phyloP scores from a whole-genome alignment of 2,329 filamentous ascomycete species.

The Fusarium caatingaense region DNA sequence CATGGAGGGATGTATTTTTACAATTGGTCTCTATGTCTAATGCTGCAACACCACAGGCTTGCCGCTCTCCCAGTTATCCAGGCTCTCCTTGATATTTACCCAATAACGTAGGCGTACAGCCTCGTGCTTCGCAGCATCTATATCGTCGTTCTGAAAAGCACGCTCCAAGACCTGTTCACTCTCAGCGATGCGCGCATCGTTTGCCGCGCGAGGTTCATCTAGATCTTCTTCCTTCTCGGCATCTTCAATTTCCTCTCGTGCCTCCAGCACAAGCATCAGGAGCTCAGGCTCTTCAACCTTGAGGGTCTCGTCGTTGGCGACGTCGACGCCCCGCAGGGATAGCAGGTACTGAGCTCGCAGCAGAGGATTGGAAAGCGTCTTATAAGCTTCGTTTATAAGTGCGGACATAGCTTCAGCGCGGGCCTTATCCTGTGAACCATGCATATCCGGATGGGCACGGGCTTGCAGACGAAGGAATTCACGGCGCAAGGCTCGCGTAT shows the following conservation, averaged over 20 bases:
- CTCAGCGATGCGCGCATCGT: conserved; percentile 72
- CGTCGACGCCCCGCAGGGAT: conserved; percentile 77
- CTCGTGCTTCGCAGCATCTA: conserved; percentile 75
- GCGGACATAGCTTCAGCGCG: conserved; percentile 82
- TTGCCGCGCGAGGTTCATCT: conserved; percentile 68
- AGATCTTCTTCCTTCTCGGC: conserved; percentile 75
- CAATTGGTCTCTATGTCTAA: conserved; percentile 31
- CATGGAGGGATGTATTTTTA: background rate
- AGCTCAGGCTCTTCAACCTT: conserved; percentile 75
- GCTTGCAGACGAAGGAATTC: conserved; percentile 91
- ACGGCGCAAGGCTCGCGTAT: conserved; percentile 75
- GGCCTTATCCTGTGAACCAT: conserved; percentile 64
- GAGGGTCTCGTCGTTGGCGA: conserved; percentile 80
- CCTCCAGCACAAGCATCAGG: conserved; percentile 83
- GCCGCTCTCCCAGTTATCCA: conserved; percentile 87
- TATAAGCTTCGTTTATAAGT: conserved; percentile 91
- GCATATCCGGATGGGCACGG: conserved; percentile 78
- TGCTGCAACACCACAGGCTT: conserved; percentile 68
- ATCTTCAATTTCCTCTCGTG: conserved; percentile 79
- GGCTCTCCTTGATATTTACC: conserved; percentile 84
- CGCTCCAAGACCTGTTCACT: conserved; percentile 72
- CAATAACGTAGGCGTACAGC: conserved; percentile 87
- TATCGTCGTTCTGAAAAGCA: conserved; percentile 74
- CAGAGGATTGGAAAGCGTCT: conserved; percentile 82
- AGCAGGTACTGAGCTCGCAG: conserved; percentile 90